phyloP scores from a whole-genome alignment of 2,329 filamentous ascomycete genomes.

The Scytalidium sp. region DNA sequence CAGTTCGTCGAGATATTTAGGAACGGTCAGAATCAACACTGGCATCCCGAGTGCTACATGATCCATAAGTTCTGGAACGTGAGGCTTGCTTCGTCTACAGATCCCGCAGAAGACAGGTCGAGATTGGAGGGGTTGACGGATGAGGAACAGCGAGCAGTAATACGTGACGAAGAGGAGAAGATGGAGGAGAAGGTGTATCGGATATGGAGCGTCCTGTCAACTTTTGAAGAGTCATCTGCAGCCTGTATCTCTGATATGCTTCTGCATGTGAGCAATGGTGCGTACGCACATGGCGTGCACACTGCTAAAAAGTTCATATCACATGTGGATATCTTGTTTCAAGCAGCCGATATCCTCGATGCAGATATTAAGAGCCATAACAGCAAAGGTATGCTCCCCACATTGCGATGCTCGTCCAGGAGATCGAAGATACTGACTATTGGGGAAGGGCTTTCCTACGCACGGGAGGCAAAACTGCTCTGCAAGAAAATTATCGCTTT shows the following conservation, averaged over 20 bases:
- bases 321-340: constrained; percentile 91
- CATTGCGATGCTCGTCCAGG: background rate
- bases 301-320: constrained; percentile 95
- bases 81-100: constrained; percentile 53
- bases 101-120: constrained; percentile 40
- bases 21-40: constrained; percentile 97
- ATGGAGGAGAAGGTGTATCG: constrained; percentile 98
- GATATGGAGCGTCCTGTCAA: constrained; percentile 97
- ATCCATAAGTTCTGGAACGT: constrained; percentile 99
- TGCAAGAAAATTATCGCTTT: constrained; percentile 99
- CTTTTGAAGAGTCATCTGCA: constrained; percentile 95
- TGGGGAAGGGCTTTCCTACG: constrained; percentile 74
- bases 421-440: background rate
- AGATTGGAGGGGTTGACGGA: constrained; percentile 51
- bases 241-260: constrained; percentile 99
- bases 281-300: constrained; percentile 91
- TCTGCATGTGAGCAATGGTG: constrained; percentile 95
- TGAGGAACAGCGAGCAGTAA: constrained; percentile 67
- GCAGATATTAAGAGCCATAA: constrained; percentile 63
- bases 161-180: constrained; percentile 82
- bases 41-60: constrained; percentile 99
- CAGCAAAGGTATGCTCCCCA: constrained; percentile 65
- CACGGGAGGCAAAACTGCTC: constrained; percentile 94
- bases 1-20: constrained; percentile 99
- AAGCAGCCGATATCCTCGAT: constrained; percentile 82